These are phyloP conservation scores for Auxenochlorella protothecoides DNA, from an alignment of 139 green algal species.

Conservation along the genomic window DNA sequence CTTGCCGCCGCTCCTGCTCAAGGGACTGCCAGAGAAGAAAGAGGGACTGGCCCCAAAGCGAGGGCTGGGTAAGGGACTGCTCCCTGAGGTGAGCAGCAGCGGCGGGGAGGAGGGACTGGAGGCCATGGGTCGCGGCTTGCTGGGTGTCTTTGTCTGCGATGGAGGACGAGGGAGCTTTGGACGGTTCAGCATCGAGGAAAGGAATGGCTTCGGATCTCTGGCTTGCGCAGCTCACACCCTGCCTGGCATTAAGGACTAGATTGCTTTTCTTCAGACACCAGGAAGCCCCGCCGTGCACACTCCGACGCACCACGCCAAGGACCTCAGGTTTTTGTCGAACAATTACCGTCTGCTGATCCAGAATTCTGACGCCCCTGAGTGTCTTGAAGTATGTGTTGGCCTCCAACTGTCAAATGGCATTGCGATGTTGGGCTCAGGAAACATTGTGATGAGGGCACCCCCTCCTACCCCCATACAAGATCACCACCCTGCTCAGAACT, in stretches of 20 bases:
- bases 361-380: slow-evolving; percentile 2
- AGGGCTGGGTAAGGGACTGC: too few species aligned
- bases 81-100: too few species aligned
- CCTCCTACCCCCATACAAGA: background rate
- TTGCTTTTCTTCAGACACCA: background rate
- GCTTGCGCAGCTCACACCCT: background rate
- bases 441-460: background rate
- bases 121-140: too few species aligned
- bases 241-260: background rate
- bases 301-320: too few species aligned
- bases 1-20: background rate
- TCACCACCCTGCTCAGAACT: too few species aligned
- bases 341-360: slow-evolving; percentile 17
- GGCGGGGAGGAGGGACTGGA: too few species aligned
- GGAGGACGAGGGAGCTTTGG: too few species aligned
- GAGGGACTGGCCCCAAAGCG: background rate
- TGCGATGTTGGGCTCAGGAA: background rate
- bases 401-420: slow-evolving; percentile 4
- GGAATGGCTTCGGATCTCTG: too few species aligned
- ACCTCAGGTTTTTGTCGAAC: slow-evolving; percentile 1
- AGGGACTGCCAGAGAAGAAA: background rate
- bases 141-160: too few species aligned
- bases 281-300: too few species aligned
- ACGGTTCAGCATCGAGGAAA: too few species aligned
- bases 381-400: slow-evolving; percentile 6